Evolutionary conservation across 1,284 basidiomycete species (phyloP), one percentile per base, ranked within the genome.

Genomic region (Leccinum angustisporum): DNA sequence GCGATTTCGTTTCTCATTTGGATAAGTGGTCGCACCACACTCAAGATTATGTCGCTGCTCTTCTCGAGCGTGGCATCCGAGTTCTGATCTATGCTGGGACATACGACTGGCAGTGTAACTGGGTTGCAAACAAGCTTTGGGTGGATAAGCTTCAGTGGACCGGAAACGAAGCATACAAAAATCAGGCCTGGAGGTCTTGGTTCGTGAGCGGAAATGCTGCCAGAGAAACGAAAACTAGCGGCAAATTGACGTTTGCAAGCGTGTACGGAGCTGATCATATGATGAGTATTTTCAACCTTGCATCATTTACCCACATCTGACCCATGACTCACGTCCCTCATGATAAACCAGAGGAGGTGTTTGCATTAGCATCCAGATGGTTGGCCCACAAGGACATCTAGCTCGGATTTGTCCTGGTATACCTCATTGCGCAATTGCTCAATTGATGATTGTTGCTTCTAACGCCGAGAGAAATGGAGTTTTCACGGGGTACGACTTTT

Each of bases 21-120:
- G 87, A 89, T 72, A 87, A 86, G 70, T 87, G 79, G 77, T 78
- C 75, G 11, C 75, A 78, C 14, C 85, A 84, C 34, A 84, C 86
- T 4, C 83, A 86, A 66, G 75, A 82, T 73, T 90, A 93, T 74
- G 85, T 93, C 58, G 78, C 87, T 0, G 83, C 80, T 5, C 81
- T 94, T 33, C 80, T 95, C 27, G 90, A 94, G 69, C 81, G 90
- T 33, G 88, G 87, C 5, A 75, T 94, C 46, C 80, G 85, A 21
- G 77, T 92, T 30, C 78, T 94, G 56, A 86, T 93, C 63, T 91
- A 92, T 66, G 87, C 87, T 5, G 90, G 90, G n/a, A 90, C 87
- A 38, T 88, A 86, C 66, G 90, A 92, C 72, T 91, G 86, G 83
- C 86, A 90, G 70, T 92, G 89, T 74, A 92, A 92, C 72, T 90